Evolutionary conservation across 2,329 filamentous ascomycete species (phyloP), one percentile per base, ranked within the genome.

Genomic region (Byssothecium circinans): DNA sequence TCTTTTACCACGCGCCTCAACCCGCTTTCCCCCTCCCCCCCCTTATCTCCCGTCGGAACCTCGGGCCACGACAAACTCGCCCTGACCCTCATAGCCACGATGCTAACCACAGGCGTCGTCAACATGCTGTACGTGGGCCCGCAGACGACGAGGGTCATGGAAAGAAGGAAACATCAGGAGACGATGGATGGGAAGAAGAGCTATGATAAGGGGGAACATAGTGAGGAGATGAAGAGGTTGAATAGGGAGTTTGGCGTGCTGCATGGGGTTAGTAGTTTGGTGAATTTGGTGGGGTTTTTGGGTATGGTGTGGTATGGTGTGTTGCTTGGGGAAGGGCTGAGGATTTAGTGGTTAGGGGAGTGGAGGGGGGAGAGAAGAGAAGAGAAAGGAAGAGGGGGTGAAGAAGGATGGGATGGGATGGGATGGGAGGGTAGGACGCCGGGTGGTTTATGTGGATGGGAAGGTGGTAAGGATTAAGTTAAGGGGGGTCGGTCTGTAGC

Each of bases 181-280:
- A 90, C 87, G 52, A 84, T 86, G 61, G 92, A 96, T 67, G 90
- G 90, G 45, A 96, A 95, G 80, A 88, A 87, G 68, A 89, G 85
- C 71, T 88, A 87, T 63, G 90, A 95, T 55, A 75, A 82, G 43
- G 81, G 85, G 1, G 88, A 90, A 32, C 89, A 95, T 63, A 94
- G 88, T 4, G 79, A 85, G 58, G 89, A 92, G 75, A 96, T 97
- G 91, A 72, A 83, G 58, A 52, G 32, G n/a, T 34, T 73, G 57
- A 73, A 73, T 44, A 60, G 49, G 50, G 43, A 53, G 48, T 97
- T 97, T 70, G 83, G 82, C 14, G 81, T 81, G 52, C 72, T 96
- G 47, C 94, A 99, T 71, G 89, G 91, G 5, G 74, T 88, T 39
- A 95, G 89, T 7, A 88, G 88, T 22, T 70, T 95, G 51, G 69